phyloP scores from a whole-genome alignment of 352 stramenopile genomes.

The Phytopythium cucurbitacearum region DNA sequence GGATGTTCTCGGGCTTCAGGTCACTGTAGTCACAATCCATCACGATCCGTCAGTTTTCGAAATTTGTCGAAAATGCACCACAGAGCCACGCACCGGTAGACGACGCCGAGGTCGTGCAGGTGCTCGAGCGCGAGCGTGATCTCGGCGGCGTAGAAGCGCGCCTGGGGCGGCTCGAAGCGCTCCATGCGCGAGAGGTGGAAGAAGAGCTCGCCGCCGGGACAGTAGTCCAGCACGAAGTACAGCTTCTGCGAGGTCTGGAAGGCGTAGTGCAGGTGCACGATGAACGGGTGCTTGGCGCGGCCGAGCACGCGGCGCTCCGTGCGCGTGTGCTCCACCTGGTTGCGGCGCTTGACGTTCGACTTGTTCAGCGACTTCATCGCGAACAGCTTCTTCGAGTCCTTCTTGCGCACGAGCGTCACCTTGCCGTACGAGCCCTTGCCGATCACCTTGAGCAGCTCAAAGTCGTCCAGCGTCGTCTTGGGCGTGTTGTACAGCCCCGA shows the following conservation, averaged over 20 bases:
- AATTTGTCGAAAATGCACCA: neutral
- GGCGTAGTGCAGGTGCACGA: constrained; percentile 89
- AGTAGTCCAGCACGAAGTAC: constrained; percentile 92
- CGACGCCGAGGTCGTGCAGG: constrained; percentile 84
- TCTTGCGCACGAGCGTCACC: constrained; percentile 87
- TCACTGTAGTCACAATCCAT: constrained; percentile 27
- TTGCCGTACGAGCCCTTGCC: constrained; percentile 91
- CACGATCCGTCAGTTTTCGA: neutral
- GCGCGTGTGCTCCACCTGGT: constrained; percentile 84
- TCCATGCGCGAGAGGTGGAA: constrained; percentile 89
- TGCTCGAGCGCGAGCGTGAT: constrained; percentile 87
- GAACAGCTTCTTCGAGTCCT: constrained; percentile 68
- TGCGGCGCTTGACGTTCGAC: constrained; percentile 83
- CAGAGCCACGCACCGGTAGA: constrained; percentile 59
- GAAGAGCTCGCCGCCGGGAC: constrained; percentile 87
- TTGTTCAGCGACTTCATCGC: constrained; percentile 91
- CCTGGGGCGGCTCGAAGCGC: constrained; percentile 85
- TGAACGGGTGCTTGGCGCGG: constrained; percentile 89
- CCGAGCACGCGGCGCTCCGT: constrained; percentile 83
- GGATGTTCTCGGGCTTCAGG: constrained; percentile 84
- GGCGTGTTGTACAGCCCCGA: constrained; percentile 74
- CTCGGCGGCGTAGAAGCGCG: constrained; percentile 90
- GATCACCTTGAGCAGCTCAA: constrained; percentile 91
- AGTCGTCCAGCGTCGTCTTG: constrained; percentile 89
- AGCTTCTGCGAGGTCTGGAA: constrained; percentile 91